These are phyloP conservation scores for Rubia yunnanensis DNA, from an alignment of 257 asterid species.

Conservation along the genomic window DNA sequence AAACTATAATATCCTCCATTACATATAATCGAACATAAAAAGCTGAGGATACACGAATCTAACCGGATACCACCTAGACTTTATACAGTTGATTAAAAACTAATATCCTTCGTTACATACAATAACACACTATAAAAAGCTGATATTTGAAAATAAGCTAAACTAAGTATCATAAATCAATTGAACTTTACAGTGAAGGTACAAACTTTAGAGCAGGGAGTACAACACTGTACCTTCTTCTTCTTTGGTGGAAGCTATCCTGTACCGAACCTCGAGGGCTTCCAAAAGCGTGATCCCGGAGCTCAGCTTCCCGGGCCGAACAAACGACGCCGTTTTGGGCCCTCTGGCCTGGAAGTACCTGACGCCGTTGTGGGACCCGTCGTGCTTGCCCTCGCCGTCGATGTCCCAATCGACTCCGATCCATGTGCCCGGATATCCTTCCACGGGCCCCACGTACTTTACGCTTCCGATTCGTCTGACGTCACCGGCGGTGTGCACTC, in stretches of 20 bases:
- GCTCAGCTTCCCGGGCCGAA: constrained; percentile 57
- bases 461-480: constrained; percentile 60
- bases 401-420: constrained; percentile 90
- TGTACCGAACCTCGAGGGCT: constrained; percentile 75
- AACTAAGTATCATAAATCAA: too few relatives aligned
- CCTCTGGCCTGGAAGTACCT: constrained; percentile 65
- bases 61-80: too few relatives aligned
- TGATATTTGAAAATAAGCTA: too few relatives aligned
- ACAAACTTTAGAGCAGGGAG: constrained; percentile 1
- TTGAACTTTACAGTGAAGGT: too few relatives aligned
- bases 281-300: constrained; percentile 58
- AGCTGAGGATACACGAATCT: too few relatives aligned
- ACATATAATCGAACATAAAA: not conserved
- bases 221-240: constrained; percentile 55
- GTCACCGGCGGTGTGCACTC: constrained; percentile 55
- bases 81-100: too few relatives aligned
- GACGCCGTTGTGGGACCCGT: constrained; percentile 66
- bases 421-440: constrained; percentile 70
- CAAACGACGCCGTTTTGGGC: constrained; percentile 61
- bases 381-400: constrained; percentile 80
- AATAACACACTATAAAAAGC: too few relatives aligned
- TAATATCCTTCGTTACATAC: too few relatives aligned
- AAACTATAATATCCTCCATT: too few relatives aligned
- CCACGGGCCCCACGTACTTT: constrained; percentile 66
- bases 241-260: constrained; percentile 53